Evolutionary conservation across 169 alveolate genomes (phyloP).

Genomic region (Eimeria acervulina): DNA sequence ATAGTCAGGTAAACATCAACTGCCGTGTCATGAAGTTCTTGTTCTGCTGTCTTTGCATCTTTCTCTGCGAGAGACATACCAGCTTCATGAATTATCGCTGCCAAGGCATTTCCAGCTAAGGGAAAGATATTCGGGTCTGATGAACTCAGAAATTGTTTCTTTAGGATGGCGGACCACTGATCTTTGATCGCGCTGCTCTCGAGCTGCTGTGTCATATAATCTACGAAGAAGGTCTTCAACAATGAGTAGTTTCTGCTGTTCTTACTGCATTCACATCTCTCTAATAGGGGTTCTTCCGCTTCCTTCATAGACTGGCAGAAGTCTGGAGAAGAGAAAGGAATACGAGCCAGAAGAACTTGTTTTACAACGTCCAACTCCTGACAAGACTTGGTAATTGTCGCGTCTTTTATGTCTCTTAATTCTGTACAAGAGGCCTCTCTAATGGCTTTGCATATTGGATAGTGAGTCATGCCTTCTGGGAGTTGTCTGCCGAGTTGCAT

Average conservation of each 20-base stretch:
- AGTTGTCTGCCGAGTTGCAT: not conserved
- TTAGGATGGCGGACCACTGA: slow-evolving; percentile 1
- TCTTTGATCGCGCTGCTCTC: not conserved
- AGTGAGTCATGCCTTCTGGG: not conserved
- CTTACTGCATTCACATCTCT: slow-evolving; percentile 24
- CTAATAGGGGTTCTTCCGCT: slow-evolving; percentile 11
- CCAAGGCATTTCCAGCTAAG: not conserved
- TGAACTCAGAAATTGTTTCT: not conserved
- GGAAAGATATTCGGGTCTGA: not conserved
- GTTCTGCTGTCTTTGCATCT: not conserved
- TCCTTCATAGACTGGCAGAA: not conserved
- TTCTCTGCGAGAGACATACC: not conserved
- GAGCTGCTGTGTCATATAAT: not conserved
- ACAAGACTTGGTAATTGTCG: not conserved
- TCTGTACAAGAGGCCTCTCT: not conserved
- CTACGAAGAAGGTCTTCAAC: not conserved
- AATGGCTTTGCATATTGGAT: slow-evolving; percentile 25
- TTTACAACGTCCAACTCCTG: not conserved
- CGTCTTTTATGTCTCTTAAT: not conserved
- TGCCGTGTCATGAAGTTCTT: not conserved
- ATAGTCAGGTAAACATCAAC: not conserved
- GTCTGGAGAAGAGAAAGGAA: not conserved
- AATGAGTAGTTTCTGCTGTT: not conserved
- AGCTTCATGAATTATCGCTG: slow-evolving; percentile 2
- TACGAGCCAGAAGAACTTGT: not conserved